Conservation (phyloP, 495 filamentous ascomycete genomes). For the Lophiotrema nucula region DNA sequence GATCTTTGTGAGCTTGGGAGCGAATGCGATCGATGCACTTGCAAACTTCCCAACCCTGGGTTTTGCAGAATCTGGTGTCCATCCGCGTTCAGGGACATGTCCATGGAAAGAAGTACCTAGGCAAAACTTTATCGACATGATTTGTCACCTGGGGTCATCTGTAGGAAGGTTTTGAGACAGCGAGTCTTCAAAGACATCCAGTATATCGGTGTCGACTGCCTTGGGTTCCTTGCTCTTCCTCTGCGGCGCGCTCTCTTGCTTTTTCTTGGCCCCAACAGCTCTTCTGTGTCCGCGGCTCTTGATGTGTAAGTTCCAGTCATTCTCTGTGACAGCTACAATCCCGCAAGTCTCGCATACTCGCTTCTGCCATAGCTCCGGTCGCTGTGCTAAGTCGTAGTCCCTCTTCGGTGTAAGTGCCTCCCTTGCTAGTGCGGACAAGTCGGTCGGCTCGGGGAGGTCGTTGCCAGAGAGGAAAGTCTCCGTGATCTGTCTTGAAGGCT, state of each 20-base stretch:
- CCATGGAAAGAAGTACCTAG: no score
- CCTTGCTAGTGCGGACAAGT: conserved; percentile 60
- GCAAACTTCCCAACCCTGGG: no score
- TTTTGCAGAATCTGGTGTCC: no score
- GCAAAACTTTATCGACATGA: no score
- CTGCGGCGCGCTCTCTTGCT: not conserved
- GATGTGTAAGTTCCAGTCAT: conserved; percentile 75
- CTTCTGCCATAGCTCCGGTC: conserved; percentile 50
- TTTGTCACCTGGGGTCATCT: no score
- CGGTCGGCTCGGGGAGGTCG: conserved; percentile 58
- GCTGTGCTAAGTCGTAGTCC: conserved; percentile 46
- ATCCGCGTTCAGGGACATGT: no score
- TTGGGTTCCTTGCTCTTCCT: no score
- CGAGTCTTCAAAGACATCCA: no score
- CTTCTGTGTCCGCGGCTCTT: conserved; percentile 49
- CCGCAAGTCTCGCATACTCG: conserved; percentile 69
- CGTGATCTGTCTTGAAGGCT: conserved; percentile 62
- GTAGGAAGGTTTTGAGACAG: no score
- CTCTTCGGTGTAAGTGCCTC: conserved; percentile 56
- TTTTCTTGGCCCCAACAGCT: conserved; percentile 21
- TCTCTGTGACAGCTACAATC: conserved; percentile 64
- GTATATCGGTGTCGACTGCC: no score
- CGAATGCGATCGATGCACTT: no score
- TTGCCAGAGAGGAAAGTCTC: conserved; percentile 56
- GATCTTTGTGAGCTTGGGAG: no score